These are phyloP conservation scores for Cardamine chenopodiifolia DNA, from an alignment of 345 rosid genomes.

Conservation along the genomic window DNA sequence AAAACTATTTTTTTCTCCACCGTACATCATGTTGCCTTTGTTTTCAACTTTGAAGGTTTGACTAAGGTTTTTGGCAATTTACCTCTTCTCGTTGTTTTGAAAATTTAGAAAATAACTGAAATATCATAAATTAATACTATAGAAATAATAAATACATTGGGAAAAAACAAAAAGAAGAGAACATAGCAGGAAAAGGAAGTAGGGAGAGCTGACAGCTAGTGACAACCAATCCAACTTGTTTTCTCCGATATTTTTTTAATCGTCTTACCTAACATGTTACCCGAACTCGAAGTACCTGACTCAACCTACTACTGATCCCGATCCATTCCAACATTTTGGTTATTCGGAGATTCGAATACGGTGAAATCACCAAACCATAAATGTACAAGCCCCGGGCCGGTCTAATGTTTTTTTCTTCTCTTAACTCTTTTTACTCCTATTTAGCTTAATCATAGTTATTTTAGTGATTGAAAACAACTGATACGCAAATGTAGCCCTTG, in stretches of 20 bases:
- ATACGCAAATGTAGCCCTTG: too few relatives aligned
- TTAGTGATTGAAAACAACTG: too few relatives aligned
- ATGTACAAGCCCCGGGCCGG: too few relatives aligned
- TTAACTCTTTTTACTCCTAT: too few relatives aligned
- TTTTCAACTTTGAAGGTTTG: constrained; percentile 20
- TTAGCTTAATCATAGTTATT: too few relatives aligned
- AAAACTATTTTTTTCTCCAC: not conserved
- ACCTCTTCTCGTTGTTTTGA: not conserved
- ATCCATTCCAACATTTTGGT: too few relatives aligned
- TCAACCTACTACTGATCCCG: too few relatives aligned
- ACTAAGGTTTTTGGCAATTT: constrained; percentile 29
- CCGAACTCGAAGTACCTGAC: too few relatives aligned
- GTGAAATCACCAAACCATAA: too few relatives aligned
- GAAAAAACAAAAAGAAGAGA: constrained; percentile 31
- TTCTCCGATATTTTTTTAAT: not conserved
- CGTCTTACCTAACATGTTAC: not conserved
- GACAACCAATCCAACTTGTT: constrained; percentile 23
- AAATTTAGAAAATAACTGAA: not conserved
- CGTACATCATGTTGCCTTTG: not conserved
- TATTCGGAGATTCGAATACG: too few relatives aligned
- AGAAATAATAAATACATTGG: not conserved
- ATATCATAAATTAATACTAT: not conserved
- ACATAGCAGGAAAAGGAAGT: constrained; percentile 15
- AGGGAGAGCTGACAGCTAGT: constrained; percentile 38
- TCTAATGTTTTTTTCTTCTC: too few relatives aligned